A percentile compares a stretch with the other conserved stretches of the same genome.
Evolutionary conservation across 2,329 filamentous ascomycete genomes (phyloP).

Genomic region (Cadophora sp.): DNA sequence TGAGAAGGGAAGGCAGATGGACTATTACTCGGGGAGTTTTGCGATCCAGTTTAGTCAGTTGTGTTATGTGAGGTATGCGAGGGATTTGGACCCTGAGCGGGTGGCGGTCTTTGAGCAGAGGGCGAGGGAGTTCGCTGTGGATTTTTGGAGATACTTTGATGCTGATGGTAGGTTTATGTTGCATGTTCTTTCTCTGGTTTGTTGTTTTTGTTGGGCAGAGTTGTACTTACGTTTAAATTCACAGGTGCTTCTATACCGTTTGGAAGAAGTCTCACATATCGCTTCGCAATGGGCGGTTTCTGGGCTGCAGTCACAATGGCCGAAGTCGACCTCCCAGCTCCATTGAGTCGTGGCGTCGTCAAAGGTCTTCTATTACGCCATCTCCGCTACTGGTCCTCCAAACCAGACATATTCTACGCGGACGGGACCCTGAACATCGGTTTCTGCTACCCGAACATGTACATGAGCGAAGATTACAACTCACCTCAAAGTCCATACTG

Average conservation of each 20-base stretch:
- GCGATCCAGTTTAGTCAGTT: constrained; percentile 60
- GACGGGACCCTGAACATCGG: constrained; percentile 59
- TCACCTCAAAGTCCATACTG: constrained; percentile 63
- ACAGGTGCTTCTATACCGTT: constrained; percentile 59
- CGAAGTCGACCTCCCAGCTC: constrained; percentile 48
- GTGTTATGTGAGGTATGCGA: constrained; percentile 53
- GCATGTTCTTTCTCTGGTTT: too few relatives aligned
- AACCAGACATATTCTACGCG: constrained; percentile 53
- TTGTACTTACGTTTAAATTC: not conserved
- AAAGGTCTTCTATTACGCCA: constrained; percentile 59
- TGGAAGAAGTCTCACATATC: constrained; percentile 57
- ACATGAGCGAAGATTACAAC: constrained; percentile 62
- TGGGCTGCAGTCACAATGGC: constrained; percentile 55
- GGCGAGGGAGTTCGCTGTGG: constrained; percentile 50
- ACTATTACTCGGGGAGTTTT: constrained; percentile 62
- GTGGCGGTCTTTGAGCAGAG: constrained; percentile 48
- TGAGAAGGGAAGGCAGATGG: constrained; percentile 49
- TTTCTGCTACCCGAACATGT: constrained; percentile 55
- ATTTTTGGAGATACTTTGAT: constrained; percentile 58
- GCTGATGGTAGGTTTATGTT: constrained; percentile 48
- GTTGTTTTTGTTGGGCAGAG: too few relatives aligned
- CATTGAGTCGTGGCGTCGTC: constrained; percentile 48
- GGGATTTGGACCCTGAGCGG: constrained; percentile 50
- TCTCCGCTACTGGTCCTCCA: constrained; percentile 55
- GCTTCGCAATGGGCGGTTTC: constrained; percentile 58